These are phyloP conservation scores for Cladophialophora yegresii DNA, from an alignment of 2,329 filamentous ascomycete species.

Conservation along the genomic window DNA sequence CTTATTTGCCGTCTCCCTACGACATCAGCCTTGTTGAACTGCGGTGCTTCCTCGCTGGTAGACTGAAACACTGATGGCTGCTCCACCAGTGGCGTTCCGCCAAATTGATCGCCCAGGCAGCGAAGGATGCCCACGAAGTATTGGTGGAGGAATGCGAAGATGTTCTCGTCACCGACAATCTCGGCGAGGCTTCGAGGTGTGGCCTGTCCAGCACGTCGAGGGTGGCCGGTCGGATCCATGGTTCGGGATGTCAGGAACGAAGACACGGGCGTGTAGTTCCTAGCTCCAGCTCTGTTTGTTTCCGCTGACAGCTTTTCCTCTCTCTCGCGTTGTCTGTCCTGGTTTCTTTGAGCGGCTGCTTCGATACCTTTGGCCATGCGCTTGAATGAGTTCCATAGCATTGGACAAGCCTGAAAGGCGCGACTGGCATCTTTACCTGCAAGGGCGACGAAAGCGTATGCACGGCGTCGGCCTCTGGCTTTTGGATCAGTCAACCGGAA, in stretches of 20 bases:
- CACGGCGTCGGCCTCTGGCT: conserved; percentile 58
- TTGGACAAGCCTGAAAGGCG: conserved; percentile 50
- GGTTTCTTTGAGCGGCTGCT: conserved; percentile 48
- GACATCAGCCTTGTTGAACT: conserved; percentile 18
- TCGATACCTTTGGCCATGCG: conserved; percentile 57
- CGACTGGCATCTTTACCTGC: conserved; percentile 55
- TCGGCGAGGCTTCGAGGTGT: conserved; percentile 60
- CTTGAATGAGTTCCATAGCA: conserved; percentile 58
- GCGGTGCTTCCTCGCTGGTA: conserved; percentile 24
- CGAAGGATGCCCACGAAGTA: conserved; percentile 56
- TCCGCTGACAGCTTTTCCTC: conserved; percentile 40
- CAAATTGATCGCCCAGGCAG: conserved; percentile 51
- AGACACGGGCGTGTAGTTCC: conserved; percentile 57
- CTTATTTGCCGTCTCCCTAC: neutral
- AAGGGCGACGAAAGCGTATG: conserved; percentile 60
- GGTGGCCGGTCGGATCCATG: conserved; percentile 58
- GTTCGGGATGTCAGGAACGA: conserved; percentile 60
- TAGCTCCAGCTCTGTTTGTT: conserved; percentile 17
- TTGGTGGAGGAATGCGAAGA: conserved; percentile 60
- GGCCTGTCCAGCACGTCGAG: conserved; percentile 55
- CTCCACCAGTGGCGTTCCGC: conserved; percentile 47
- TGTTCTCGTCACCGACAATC: conserved; percentile 60
- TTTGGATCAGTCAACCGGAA: conserved; percentile 61
- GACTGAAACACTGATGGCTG: conserved; percentile 48
- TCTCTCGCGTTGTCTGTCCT: conserved; percentile 49